Percentiles rank a stretch among this genome's conserved stretches.
Conservation (phyloP, 306 rosid genomes). For the Psophocarpus tetragonolobus region DNA sequence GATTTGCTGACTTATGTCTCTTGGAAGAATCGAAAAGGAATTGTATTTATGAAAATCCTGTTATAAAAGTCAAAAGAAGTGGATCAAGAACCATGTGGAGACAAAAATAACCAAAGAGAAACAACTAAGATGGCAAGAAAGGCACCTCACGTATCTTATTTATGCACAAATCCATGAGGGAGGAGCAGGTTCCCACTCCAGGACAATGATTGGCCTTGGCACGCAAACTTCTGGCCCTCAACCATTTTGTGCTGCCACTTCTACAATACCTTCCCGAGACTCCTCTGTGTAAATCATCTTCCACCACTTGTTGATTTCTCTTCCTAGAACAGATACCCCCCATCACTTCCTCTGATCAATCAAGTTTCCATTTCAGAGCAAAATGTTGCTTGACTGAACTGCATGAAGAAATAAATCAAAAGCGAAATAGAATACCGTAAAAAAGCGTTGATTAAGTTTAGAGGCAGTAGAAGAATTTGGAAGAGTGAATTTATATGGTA, state of each 20-base stretch:
- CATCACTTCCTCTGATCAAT: conserved; percentile 42
- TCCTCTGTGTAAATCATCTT: conserved; percentile 38
- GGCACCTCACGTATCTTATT: conserved; percentile 62
- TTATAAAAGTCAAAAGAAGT: conserved; percentile 2
- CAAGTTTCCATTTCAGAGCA: no score
- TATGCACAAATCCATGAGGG: conserved; percentile 66
- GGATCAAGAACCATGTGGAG: conserved; percentile 13
- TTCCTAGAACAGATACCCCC: conserved; percentile 77
- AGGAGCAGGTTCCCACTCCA: conserved; percentile 52
- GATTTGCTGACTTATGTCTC: conserved; percentile 70
- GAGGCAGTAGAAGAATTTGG: no score
- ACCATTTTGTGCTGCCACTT: conserved; percentile 63
- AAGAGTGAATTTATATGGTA: no score
- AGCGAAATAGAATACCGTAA: no score
- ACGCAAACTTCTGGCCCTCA: conserved; percentile 41
- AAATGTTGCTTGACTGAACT: no score
- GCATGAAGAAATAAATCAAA: not conserved
- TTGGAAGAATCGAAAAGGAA: conserved; percentile 60
- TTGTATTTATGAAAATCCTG: conserved; percentile 55
- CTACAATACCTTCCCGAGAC: conserved; percentile 49
- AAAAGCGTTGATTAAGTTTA: no score
- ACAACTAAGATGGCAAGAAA: conserved; percentile 12
- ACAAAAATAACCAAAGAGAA: not conserved
- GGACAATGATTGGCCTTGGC: conserved; percentile 34
- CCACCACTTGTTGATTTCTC: conserved; percentile 56